These are phyloP conservation scores for Pseudoturritis turrita DNA, from an alignment of 345 rosid species.

Conservation along the genomic window DNA sequence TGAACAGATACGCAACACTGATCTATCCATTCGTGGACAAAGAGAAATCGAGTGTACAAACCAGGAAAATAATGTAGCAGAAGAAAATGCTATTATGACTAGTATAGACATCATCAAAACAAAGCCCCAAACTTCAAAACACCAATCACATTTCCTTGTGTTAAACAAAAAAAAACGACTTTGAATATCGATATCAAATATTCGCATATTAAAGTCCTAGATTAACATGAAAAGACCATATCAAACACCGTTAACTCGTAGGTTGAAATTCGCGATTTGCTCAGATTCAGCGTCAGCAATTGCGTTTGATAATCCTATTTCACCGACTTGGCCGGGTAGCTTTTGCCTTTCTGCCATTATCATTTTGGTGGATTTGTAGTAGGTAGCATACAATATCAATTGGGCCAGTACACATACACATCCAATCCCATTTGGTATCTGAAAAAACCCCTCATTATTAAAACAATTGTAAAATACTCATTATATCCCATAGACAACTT, in stretches of 20 bases:
- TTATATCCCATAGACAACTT: too few relatives aligned
- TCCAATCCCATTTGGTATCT: conserved; percentile 72
- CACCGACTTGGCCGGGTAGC: neutral
- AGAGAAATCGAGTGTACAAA: neutral
- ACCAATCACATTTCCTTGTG: too few relatives aligned
- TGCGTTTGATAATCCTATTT: conserved; percentile 30
- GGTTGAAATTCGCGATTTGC: neutral
- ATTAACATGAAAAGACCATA: neutral
- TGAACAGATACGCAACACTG: neutral
- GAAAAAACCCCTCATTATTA: too few relatives aligned
- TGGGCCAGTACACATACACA: conserved; percentile 47
- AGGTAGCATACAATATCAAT: conserved; percentile 44
- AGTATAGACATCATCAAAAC: too few relatives aligned
- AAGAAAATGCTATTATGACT: too few relatives aligned
- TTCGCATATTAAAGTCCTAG: neutral
- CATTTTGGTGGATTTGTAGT: conserved; percentile 50
- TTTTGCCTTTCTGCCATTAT: conserved; percentile 38
- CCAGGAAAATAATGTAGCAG: too few relatives aligned
- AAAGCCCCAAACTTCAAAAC: too few relatives aligned
- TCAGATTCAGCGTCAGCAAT: conserved; percentile 14
- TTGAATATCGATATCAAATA: neutral
- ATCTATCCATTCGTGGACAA: neutral
- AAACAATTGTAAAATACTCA: too few relatives aligned
- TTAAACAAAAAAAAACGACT: too few relatives aligned
- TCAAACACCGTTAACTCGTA: neutral